Evolutionary conservation across 2,329 filamentous ascomycete species (phyloP).

Genomic region (Scedosporium apiospermum): DNA sequence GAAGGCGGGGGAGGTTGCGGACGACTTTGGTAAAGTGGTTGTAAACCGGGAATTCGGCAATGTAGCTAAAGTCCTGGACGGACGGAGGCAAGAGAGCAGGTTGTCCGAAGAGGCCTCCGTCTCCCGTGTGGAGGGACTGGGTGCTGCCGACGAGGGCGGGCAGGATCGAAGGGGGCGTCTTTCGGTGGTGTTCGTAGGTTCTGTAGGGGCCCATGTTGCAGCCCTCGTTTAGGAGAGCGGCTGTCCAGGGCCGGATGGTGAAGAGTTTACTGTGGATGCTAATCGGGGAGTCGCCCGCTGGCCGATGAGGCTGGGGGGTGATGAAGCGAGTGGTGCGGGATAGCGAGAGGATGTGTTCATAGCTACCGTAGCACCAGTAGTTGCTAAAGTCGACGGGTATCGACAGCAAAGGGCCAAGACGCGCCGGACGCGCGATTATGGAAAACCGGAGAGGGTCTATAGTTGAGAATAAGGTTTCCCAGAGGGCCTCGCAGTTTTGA

Average conservation of each 20-base stretch:
- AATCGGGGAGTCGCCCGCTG: constrained; percentile 5
- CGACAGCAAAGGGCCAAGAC: constrained; percentile 51
- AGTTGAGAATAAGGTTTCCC: constrained; percentile 34
- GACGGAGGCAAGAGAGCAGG: constrained; percentile 26
- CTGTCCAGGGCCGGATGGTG: constrained; percentile 53
- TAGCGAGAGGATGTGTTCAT: constrained; percentile 49
- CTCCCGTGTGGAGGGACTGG: constrained; percentile 20
- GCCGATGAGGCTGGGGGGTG: background rate
- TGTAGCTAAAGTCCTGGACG: constrained; percentile 45
- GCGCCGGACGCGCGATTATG: constrained; percentile 50
- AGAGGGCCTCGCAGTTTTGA: constrained; percentile 5
- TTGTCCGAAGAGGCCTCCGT: constrained; percentile 17
- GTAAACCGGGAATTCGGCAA: constrained; percentile 58
- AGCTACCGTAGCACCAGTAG: constrained; percentile 54
- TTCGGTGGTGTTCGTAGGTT: constrained; percentile 62
- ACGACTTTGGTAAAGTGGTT: constrained; percentile 45
- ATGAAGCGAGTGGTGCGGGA: constrained; percentile 18
- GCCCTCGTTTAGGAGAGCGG: constrained; percentile 63
- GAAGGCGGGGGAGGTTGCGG: constrained; percentile 36
- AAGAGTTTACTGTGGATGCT: constrained; percentile 35
- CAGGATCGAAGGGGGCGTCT: constrained; percentile 52
- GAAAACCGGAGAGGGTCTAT: constrained; percentile 45
- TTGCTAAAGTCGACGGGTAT: constrained; percentile 47
- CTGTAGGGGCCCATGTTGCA: constrained; percentile 63
- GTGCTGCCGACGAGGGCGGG: constrained; percentile 36